A percentile compares a stretch with the other conserved stretches of the same genome.
Evolutionary conservation across 2,329 filamentous ascomycete species (phyloP).

Genomic region (Capronia americana): DNA sequence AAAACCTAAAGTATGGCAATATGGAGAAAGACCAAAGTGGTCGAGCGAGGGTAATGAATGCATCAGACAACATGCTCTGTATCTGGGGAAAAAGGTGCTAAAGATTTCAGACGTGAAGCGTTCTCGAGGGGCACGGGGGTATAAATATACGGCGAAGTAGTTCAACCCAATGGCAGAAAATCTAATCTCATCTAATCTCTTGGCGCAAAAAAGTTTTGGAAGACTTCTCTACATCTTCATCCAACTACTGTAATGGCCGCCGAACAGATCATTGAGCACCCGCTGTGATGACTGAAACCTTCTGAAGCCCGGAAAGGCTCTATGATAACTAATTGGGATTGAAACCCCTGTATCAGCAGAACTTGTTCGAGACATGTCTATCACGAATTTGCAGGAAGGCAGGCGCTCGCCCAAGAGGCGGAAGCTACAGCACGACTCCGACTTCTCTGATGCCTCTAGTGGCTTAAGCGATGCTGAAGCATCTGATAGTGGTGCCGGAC

Average conservation of each 20-base stretch:
- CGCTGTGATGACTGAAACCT: not conserved
- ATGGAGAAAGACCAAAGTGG: not conserved
- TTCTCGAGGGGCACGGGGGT: too few relatives aligned
- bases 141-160: too few relatives aligned
- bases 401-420: slow-evolving; percentile 3
- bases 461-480: not conserved
- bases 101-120: not conserved
- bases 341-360: not conserved
- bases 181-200: slow-evolving; percentile 3
- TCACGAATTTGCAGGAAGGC: not conserved
- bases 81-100: not conserved
- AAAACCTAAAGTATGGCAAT: not conserved
- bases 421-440: slow-evolving; percentile 1
- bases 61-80: not conserved
- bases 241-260: not conserved
- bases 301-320: not conserved
- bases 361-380: not conserved
- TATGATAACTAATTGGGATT: not conserved
- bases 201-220: slow-evolving; percentile 8
- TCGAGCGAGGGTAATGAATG: too few relatives aligned
- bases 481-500: not conserved
- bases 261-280: not conserved
- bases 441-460: not conserved
- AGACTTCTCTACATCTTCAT: not conserved
- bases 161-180: not conserved